Base-by-base conservation (phyloP, 176 grass and related monocot genomes). In the Tillandsia leiboldiana region DNA sequence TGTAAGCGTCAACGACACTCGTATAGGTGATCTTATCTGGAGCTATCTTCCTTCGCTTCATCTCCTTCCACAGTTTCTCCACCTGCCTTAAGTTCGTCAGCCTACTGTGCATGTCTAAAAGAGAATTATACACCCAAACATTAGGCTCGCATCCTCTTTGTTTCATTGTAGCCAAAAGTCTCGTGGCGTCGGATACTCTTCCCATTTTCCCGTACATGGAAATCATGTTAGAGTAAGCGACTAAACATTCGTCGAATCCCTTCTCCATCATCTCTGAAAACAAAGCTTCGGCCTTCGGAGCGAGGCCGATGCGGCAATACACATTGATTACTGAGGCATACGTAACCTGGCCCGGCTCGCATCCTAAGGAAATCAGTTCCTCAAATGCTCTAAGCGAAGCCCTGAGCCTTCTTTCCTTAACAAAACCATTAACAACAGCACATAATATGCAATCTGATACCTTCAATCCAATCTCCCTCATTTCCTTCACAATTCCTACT, bases 181-280 rank as follows among this genome's bases (percentile, higher is more conserved):
- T 75, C 71, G 69, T 92, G 62, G 93, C 93, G 49, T 97, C 86
- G 9, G 78, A 85, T 0, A 77, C 81, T 29, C 84, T 85, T 23
- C 79, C 81, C 65, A 70, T 79, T 82, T 92, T 92, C 26, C 93
- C 89, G 13, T 97, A 90, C 86, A 97, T 92, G 1, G 86, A 97
- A 63, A 97, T 97, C 86, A 97, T 97, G 77, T 77, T 97, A 48
- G 81, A 80, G 11, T 97, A 97, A 1, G 89, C 93, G 20, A 97
- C 81, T 2, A 92, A 73, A 14, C 93, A 97, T 77, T 54, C 83
- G 80, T 92, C 93, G 6, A 90, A 83, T 49, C 93, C 93, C 50
- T 79, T 87, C 52, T 75, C 89, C 28, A 92, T 69, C 93, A 92
- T 97, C 73, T 92, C 86, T 0, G 82, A 78, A 79, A 97, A 97